These are phyloP conservation scores for Fonsecaea multimorphosa DNA, from an alignment of 2,329 filamentous ascomycete species.

Conservation along the genomic window DNA sequence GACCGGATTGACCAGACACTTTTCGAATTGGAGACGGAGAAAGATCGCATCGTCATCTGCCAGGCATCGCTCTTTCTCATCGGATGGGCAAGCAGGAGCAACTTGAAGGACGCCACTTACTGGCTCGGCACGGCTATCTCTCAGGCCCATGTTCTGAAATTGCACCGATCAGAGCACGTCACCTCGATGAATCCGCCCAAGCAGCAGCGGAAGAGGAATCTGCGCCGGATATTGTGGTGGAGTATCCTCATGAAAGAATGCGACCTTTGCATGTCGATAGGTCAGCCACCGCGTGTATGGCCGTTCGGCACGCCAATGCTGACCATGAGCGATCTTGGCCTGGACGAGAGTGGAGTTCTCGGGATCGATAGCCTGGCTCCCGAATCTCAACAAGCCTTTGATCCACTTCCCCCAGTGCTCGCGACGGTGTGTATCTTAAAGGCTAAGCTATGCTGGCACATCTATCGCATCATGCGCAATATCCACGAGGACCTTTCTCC, in stretches of 20 bases:
- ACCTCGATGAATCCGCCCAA: neutral
- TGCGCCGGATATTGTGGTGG: conserved; percentile 11
- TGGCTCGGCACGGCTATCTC: conserved; percentile 8
- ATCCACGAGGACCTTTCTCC: conserved; percentile 1
- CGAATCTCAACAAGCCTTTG: neutral
- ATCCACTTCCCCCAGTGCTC: neutral
- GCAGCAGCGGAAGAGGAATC: conserved; percentile 1
- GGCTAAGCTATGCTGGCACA: neutral
- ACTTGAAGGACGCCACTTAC: conserved; percentile 9
- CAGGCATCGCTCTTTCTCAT: conserved; percentile 20
- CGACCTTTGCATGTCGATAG: conserved; percentile 12
- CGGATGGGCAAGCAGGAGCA: conserved; percentile 11
- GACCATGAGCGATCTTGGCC: neutral
- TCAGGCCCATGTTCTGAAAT: conserved; percentile 5
- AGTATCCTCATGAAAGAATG: conserved; percentile 13
- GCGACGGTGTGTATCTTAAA: neutral
- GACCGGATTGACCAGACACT: neutral
- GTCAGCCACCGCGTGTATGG: conserved; percentile 2
- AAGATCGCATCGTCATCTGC: conserved; percentile 11
- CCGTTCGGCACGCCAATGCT: conserved; percentile 6
- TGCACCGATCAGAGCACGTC: neutral
- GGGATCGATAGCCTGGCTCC: neutral
- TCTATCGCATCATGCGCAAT: conserved; percentile 12
- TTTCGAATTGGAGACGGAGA: conserved; percentile 13
- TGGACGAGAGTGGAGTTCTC: neutral